Evolutionary conservation across 2,329 filamentous ascomycete genomes (phyloP).

Genomic region (Dothideomycetes sp.): DNA sequence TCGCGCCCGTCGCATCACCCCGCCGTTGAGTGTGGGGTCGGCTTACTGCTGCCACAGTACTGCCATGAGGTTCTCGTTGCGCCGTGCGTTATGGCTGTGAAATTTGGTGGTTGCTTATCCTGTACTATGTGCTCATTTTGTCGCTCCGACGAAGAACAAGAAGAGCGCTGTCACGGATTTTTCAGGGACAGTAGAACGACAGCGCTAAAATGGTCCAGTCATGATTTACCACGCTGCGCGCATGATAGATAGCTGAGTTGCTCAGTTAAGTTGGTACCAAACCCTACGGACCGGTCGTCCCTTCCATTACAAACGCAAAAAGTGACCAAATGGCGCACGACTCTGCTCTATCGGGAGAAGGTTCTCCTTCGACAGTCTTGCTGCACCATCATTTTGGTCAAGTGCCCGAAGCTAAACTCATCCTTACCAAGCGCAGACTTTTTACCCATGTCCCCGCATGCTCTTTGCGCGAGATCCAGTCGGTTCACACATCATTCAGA

Average conservation of each 20-base stretch:
- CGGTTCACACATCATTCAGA: constrained; percentile 2
- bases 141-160: constrained; percentile 7
- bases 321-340: constrained; percentile 8
- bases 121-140: too few relatives aligned
- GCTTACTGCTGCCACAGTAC: too few relatives aligned
- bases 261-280: too few relatives aligned
- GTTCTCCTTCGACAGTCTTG: neutral
- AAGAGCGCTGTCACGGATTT: too few relatives aligned
- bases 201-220: too few relatives aligned
- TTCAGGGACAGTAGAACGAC: too few relatives aligned
- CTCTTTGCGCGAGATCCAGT: constrained; percentile 4
- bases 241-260: too few relatives aligned
- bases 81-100: constrained; percentile 7
- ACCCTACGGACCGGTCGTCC: too few relatives aligned
- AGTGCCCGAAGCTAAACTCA: neutral
- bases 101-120: constrained; percentile 5
- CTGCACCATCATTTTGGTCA: constrained; percentile 1
- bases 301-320: too few relatives aligned
- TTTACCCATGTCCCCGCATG: constrained; percentile 7
- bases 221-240: too few relatives aligned
- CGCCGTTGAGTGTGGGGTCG: constrained; percentile 9
- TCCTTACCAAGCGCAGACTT: neutral
- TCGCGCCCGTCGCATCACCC: constrained; percentile 12
- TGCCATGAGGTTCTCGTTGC: constrained; percentile 13
- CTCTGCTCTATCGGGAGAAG: constrained; percentile 2